Evolutionary conservation across 2,329 filamentous ascomycete genomes (phyloP), one percentile per base, ranked within the genome.

Genomic region (Aotearoamyces nothofagi): DNA sequence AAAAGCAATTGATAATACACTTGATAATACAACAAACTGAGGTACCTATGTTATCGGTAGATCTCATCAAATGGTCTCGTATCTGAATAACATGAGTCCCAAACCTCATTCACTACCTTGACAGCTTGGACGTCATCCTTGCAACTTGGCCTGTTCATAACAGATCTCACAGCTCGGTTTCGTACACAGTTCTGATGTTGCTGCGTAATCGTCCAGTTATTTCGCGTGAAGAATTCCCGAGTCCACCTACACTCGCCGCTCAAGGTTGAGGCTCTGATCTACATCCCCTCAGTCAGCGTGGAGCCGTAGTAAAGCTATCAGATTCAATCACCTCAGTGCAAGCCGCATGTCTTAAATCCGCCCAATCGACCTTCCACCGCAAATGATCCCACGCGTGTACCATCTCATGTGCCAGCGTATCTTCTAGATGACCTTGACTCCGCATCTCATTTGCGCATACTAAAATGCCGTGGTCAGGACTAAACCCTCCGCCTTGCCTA

Each of bases 31-130:
- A 42, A 35, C 12, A 22, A 36, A 35, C 33, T 22, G 33, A 26
- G n/a, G n/a, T n/a, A n/a, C n/a, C n/a, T n/a, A n/a, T n/a, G n/a
- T 58, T 52, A 87, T 52, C 82, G 75, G 53, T 93, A 98, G 30
- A 98, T 84, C 52, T 96, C 87, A 52, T 96, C 84, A 55, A 98
- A 98, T 2, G 90, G 90, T 46, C 90, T 65, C 4, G 87, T 96
- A 55, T 98, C 90, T 29, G 70, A 61, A 52, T 92, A 98, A 54
- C 90, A 98, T 44, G 84, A 94, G 42, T 93, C 86, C 83, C 87
- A 98, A n/a, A 98, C 90, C 54, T 92, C 78, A 54, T 96, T 90
- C 33, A 98, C 83, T 15, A 92, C 75, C 56, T 79, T 82, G 29
- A 72, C 69, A 4, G 90, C 90, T 41, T 96, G 81, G 9, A 75